phyloP scores from a whole-genome alignment of 148 eudicot genomes.

The Diospyros kaki region DNA sequence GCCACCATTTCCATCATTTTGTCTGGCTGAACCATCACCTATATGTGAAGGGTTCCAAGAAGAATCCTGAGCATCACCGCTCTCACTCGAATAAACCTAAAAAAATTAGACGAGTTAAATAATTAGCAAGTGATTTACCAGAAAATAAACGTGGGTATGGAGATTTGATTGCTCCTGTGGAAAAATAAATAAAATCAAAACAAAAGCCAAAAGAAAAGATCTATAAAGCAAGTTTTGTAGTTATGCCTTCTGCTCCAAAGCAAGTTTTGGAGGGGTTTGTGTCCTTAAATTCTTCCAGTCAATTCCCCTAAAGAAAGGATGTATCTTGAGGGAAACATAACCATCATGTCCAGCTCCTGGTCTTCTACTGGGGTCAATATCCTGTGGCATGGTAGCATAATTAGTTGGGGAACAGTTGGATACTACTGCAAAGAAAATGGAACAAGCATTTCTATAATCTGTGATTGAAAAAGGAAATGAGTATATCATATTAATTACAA shows the following conservation, averaged over 20 bases:
- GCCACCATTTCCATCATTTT: conserved; percentile 51
- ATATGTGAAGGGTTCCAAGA: conserved; percentile 72
- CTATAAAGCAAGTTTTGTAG: background rate
- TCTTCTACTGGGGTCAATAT: conserved; percentile 80
- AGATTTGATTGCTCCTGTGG: background rate
- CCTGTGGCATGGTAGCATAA: conserved; percentile 37
- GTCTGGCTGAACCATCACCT: conserved; percentile 58
- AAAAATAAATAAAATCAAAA: background rate
- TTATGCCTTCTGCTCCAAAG: conserved; percentile 55
- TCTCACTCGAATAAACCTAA: conserved; percentile 28
- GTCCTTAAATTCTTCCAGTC: conserved; percentile 74
- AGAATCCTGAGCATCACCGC: conserved; percentile 52
- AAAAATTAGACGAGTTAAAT: background rate
- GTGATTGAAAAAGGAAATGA: background rate
- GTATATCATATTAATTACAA: background rate
- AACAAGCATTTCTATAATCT: background rate
- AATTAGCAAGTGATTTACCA: background rate
- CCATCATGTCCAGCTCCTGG: conserved; percentile 97
- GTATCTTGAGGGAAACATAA: conserved; percentile 66
- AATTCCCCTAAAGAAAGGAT: conserved; percentile 75
- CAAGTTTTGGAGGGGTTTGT: conserved; percentile 75
- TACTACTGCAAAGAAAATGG: background rate
- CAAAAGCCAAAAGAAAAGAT: background rate
- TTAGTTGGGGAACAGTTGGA: background rate
- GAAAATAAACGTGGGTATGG: background rate